Evolutionary conservation across 371 early-diverging fungal species (phyloP), one percentile per base, ranked within the genome.

Genomic region (Mortierella sp.): DNA sequence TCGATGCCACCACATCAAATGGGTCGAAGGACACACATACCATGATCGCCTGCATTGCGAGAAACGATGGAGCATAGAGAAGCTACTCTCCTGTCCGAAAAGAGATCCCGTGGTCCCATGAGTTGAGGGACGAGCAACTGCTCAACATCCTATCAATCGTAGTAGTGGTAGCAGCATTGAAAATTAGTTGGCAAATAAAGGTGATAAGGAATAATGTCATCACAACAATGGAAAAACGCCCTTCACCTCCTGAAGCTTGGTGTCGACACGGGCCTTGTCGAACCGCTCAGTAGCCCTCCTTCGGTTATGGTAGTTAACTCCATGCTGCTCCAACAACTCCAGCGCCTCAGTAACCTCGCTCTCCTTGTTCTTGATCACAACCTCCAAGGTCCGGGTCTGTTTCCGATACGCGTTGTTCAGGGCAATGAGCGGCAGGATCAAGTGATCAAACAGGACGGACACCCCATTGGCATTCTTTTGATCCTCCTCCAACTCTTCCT

Each of bases 271-370:
- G 0, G 48, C 26, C 37, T 73, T 83, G 13, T 75, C 75, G 31
- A 76, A 83, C 4, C 73, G 73, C 43, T 78, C 76, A 29, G 84
- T 83, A 5, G 68, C 73, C 52, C 73, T 75, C 29, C 79, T 69
- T 31, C 84, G 79, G 24, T 78, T 74, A 24, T 66, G 76, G 58
- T 83, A 74, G 3, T 52, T 64, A 11, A 79, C 45, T 0, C 84
- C 84, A 52, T 66, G 70, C 29, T 75, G 76, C 55, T 79, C 84
- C 71, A 83, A 7, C 67, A 83, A 63, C 76, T 83, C 84, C 0
- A 83, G 47, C 1, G 79, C 76, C 53, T 83, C 84, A 24, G 70
- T 63, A 16, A 83, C 79, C 26, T 83, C 84, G 31, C 64, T 69
- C 34, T 83, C 84, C 41, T 83, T 83, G 45, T 76, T 37, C 45